These are phyloP conservation scores for Neurospora hispaniola DNA, from an alignment of 495 filamentous ascomycete species.

Conservation along the genomic window DNA sequence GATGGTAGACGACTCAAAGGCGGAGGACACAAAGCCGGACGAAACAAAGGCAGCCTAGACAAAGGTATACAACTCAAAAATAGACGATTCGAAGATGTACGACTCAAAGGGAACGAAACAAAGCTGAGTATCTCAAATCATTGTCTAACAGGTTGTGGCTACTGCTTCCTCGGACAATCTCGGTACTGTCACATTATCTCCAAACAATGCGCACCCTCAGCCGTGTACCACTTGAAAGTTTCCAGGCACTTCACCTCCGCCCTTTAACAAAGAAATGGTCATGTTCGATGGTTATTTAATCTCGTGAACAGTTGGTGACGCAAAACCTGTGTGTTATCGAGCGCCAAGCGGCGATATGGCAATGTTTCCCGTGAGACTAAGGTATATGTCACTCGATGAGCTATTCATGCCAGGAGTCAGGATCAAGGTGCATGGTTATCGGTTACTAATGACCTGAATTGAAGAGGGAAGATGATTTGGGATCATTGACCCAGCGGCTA, in stretches of 20 bases:
- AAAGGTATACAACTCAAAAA: neutral
- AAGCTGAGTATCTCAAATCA: no score
- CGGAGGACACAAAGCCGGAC: neutral
- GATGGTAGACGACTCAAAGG: neutral
- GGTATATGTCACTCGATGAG: neutral
- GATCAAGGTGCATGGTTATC: neutral
- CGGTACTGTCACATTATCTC: no score
- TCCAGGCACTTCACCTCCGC: no score
- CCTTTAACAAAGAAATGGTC: no score
- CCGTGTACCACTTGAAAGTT: no score
- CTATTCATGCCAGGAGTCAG: neutral
- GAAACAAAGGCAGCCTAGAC: neutral
- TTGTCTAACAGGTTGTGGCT: no score
- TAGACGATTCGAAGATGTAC: neutral
- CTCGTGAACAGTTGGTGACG: no score
- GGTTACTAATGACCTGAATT: neutral
- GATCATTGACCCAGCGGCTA: neutral
- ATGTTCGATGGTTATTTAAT: no score
- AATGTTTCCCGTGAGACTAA: neutral
- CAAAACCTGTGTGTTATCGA: no score
- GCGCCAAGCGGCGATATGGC: neutral
- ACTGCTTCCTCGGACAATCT: no score
- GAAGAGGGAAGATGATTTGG: neutral
- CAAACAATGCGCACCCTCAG: no score
- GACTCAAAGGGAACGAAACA: no score